These are phyloP conservation scores for Cyberlindnera suaveolens DNA, from an alignment of 805 yeast genomes.

Conservation along the genomic window DNA sequence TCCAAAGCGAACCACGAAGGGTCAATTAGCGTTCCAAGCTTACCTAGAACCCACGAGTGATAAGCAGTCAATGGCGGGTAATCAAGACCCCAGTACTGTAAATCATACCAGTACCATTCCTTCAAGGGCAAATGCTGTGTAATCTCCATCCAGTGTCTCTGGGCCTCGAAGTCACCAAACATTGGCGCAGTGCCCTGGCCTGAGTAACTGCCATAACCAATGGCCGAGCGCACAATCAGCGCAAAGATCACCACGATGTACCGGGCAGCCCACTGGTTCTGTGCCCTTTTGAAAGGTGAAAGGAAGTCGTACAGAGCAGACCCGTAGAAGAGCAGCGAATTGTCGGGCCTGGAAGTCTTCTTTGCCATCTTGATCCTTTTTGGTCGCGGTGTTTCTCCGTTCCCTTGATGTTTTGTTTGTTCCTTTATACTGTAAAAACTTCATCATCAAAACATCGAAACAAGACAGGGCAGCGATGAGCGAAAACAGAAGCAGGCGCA, in stretches of 20 bases:
- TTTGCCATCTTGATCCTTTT: not conserved
- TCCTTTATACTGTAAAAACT: not conserved
- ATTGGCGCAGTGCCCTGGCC: conserved; percentile 70
- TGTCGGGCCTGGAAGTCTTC: not conserved
- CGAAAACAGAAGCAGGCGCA: conserved; percentile 1
- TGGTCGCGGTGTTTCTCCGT: no score
- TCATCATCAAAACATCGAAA: not conserved
- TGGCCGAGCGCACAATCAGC: conserved; percentile 70
- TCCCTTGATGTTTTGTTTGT: not conserved
- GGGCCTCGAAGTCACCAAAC: conserved; percentile 96
- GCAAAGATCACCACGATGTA: conserved; percentile 71
- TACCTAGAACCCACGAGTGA: conserved; percentile 79
- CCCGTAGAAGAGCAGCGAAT: conserved; percentile 31
- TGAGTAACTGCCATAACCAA: conserved; percentile 84
- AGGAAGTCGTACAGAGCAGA: conserved; percentile 76
- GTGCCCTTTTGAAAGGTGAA: conserved; percentile 73
- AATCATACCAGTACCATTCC: conserved; percentile 85
- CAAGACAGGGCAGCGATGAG: not conserved
- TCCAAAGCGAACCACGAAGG: conserved; percentile 72
- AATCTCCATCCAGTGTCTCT: conserved; percentile 95
- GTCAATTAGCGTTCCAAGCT: conserved; percentile 58
- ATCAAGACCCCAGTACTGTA: conserved; percentile 93
- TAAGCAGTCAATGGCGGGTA: conserved; percentile 96
- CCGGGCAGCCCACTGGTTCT: conserved; percentile 86
- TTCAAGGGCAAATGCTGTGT: conserved; percentile 68